These are phyloP conservation scores for Colletotrichum simmondsii DNA, from an alignment of 2,329 filamentous ascomycete species.

Conservation along the genomic window DNA sequence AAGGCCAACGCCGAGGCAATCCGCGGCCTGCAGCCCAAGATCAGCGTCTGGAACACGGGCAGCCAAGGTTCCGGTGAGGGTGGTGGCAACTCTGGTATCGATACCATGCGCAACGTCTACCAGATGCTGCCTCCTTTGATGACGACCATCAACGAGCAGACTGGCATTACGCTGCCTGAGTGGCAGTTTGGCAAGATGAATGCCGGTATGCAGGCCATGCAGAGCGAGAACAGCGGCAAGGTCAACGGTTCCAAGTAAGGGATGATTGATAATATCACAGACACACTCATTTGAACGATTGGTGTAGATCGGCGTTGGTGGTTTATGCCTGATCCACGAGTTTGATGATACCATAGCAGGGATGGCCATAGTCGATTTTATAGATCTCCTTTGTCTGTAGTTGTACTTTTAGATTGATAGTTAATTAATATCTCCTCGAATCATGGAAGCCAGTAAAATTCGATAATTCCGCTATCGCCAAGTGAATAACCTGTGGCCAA, in stretches of 20 bases:
- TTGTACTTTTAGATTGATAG: background rate
- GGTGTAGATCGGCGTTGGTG: conserved; percentile 14
- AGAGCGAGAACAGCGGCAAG: conserved; percentile 15
- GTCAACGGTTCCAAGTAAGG: conserved; percentile 18
- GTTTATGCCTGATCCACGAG: conserved; percentile 2
- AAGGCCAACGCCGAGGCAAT: conserved; percentile 82
- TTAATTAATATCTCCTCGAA: background rate
- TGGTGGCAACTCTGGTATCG: conserved; percentile 54
- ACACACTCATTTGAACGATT: background rate
- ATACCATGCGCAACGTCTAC: conserved; percentile 83
- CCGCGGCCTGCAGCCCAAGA: conserved; percentile 85
- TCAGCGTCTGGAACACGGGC: conserved; percentile 90
- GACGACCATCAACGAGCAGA: conserved; percentile 89
- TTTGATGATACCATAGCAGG: conserved; percentile 26
- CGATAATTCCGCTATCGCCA: no score
- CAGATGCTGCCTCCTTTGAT: conserved; percentile 86
- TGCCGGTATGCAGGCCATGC: conserved; percentile 46
- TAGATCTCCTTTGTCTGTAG: conserved; percentile 25
- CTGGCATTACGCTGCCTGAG: conserved; percentile 80
- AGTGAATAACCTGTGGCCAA: no score
- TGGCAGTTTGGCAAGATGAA: conserved; percentile 73
- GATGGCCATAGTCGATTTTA: background rate
- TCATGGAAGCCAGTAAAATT: no score
- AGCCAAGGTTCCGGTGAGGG: conserved; percentile 53
- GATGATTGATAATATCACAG: background rate